Evolutionary conservation across 2,329 filamentous ascomycete genomes (phyloP).

Genomic region (Pestalotiopsis sp.): DNA sequence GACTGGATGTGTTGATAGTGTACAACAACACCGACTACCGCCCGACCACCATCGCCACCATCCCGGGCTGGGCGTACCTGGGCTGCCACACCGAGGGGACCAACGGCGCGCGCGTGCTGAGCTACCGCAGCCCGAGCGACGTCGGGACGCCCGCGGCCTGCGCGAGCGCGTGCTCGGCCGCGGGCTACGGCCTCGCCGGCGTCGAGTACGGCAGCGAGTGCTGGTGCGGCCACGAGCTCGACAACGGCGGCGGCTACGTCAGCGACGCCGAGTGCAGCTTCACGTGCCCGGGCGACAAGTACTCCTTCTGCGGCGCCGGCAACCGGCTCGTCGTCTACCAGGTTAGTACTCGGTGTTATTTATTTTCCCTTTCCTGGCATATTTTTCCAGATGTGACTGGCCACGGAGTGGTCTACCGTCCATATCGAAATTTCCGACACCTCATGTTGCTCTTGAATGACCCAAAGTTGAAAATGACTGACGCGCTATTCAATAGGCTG

Average conservation of each 20-base stretch:
- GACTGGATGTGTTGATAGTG: conserved; percentile 16
- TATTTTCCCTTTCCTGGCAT: too few species aligned
- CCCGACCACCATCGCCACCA: conserved; percentile 13
- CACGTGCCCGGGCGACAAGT: conserved; percentile 41
- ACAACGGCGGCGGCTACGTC: conserved; percentile 30
- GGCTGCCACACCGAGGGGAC: conserved; percentile 45
- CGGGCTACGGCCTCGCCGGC: conserved; percentile 54
- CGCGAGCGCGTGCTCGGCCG: conserved; percentile 50
- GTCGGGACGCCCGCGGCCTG: conserved; percentile 60
- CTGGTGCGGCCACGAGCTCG: conserved; percentile 46
- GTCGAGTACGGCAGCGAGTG: conserved; percentile 60
- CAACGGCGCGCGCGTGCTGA: conserved; percentile 39
- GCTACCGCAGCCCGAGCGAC: conserved; percentile 24
- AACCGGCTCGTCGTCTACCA: conserved; percentile 41
- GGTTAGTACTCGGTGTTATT: too few species aligned
- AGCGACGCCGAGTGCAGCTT: conserved; percentile 39
- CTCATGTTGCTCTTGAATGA: too few species aligned
- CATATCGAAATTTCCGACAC: too few species aligned
- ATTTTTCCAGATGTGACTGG: too few species aligned
- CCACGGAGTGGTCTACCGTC: too few species aligned
- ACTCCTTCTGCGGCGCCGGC: conserved; percentile 44
- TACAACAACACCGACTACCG: conserved; percentile 27
- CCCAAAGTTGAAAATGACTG: too few species aligned
- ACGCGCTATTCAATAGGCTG: conserved; percentile 19
- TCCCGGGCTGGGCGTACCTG: conserved; percentile 29